These are phyloP conservation scores for Nephelium lappaceum DNA, from an alignment of 345 rosid species.

Conservation along the genomic window DNA sequence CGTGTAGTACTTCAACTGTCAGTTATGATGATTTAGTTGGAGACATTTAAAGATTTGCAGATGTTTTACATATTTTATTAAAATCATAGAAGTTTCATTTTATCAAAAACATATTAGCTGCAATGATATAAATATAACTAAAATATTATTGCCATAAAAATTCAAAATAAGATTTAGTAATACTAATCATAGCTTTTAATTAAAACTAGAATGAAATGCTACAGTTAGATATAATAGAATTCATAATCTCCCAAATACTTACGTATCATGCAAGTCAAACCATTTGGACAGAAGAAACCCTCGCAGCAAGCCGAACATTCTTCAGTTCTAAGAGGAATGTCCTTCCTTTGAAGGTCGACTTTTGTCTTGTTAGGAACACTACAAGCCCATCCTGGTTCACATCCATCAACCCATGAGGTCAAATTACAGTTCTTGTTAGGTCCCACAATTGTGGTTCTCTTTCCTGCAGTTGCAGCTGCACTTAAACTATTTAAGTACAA, in stretches of 20 bases:
- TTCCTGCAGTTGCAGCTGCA: slow-evolving; percentile 19
- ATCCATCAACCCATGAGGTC: slow-evolving; percentile 87
- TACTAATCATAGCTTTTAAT: background rate
- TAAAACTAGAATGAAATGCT: slow-evolving; percentile 4
- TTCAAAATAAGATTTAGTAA: background rate
- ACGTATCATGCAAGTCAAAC: slow-evolving; percentile 99
- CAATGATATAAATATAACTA: background rate
- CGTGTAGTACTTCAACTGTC: background rate
- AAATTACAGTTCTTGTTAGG: slow-evolving; percentile 95
- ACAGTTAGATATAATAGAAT: background rate
- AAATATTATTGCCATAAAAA: background rate
- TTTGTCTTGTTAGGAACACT: slow-evolving; percentile 42
- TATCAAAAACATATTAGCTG: background rate
- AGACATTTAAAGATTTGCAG: background rate
- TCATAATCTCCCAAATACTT: slow-evolving; percentile 33
- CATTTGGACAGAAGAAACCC: slow-evolving; percentile 98
- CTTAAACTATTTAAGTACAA: slow-evolving; percentile 67
- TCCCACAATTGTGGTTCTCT: slow-evolving; percentile 51
- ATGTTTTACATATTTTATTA: background rate
- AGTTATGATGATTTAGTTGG: background rate
- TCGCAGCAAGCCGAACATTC: slow-evolving; percentile 73
- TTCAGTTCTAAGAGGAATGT: slow-evolving; percentile 55
- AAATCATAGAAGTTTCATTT: background rate
- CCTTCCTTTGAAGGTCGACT: slow-evolving; percentile 55
- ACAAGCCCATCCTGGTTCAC: slow-evolving; percentile 99